Evolutionary conservation across 805 yeast genomes (phyloP), one percentile per base, ranked within the genome.

Genomic region (Myxozyma melibiosi): DNA sequence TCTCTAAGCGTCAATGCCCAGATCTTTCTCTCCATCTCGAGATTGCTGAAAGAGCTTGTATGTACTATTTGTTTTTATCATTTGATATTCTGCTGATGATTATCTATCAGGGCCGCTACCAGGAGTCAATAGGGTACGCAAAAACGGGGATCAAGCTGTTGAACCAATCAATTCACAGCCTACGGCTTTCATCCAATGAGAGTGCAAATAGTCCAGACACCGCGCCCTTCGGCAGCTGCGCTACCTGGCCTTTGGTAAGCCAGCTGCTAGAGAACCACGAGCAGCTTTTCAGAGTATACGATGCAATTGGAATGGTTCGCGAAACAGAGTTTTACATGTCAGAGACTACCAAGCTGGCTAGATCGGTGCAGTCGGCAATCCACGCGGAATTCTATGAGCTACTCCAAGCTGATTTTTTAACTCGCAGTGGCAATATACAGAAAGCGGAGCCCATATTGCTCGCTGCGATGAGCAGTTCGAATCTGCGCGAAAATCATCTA

Each of bases 291-390:
- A 11, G 22, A 2, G 18, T 55, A 0, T 68, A 71, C 25, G 68
- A 65, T 27, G 68, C 68, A 33, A 62, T 73, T 34, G 81, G 80
- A 1, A 62, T 75, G 6, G 62, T 74, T 7, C 68, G 74, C 39
- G 80, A 78, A 47, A 67, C 75, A n/a, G 48, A 67, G 6, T 71
- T 67, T 57, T 75, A 71, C 60, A 33, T 73, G 1, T 54, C 57
- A 6, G 80, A 77, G 54, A 41, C 58, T 2, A 11, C 67, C 69
- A 37, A 65, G 56, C 20, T 72, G 66, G 45, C 54, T 68, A 11
- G 69, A 67, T 40, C 65, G 48, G 2, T 50, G 62, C 6, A 57
- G 34, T 18, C 51, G 22, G 5, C 38, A 44, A 18, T 65, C 2
- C 7, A 31, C 65, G 3, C 47, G 58, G 18, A 67, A 61, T 47